Percentiles rank a stretch among this genome's conserved stretches.
Evolutionary conservation across 768 basidiomycete genomes (phyloP).

Genomic region (Rickenella mellea): DNA sequence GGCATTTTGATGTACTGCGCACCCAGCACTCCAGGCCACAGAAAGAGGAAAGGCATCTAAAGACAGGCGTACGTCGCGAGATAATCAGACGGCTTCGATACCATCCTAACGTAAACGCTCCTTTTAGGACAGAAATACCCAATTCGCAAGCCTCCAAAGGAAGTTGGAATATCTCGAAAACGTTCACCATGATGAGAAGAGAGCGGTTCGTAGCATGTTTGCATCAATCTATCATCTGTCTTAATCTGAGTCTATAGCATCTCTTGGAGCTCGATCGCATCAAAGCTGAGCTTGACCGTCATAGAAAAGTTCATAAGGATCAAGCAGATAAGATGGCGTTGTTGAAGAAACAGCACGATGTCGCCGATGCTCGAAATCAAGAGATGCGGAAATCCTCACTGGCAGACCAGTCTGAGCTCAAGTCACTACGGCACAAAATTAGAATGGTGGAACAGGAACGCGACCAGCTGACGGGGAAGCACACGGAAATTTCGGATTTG

Average conservation of each 20-base stretch:
- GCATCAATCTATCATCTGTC: background rate
- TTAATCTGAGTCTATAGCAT: conserved; percentile 35
- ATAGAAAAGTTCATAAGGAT: conserved; percentile 38
- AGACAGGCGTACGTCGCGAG: too few relatives aligned
- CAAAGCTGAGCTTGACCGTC: conserved; percentile 44
- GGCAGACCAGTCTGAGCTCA: conserved; percentile 51
- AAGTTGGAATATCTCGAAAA: conserved; percentile 58
- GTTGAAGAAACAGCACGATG: conserved; percentile 51
- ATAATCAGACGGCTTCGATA: too few relatives aligned
- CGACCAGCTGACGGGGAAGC: conserved; percentile 38
- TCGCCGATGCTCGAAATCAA: conserved; percentile 47
- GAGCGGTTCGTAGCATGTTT: conserved; percentile 32
- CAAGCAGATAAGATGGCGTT: conserved; percentile 47
- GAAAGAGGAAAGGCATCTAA: too few relatives aligned
- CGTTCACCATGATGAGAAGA: conserved; percentile 58
- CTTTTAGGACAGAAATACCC: background rate
- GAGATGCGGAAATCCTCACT: conserved; percentile 44
- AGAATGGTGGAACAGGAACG: conserved; percentile 49
- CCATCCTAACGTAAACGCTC: too few relatives aligned
- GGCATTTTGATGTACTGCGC: too few relatives aligned
- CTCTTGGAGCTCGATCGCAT: conserved; percentile 48
- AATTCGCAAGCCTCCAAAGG: conserved; percentile 30
- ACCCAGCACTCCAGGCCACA: too few relatives aligned
- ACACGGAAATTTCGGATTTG: conserved; percentile 39
- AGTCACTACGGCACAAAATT: conserved; percentile 50